Evolutionary conservation across 2,329 filamentous ascomycete species (phyloP), one percentile per base, ranked within the genome.

Genomic region (Teratosphaeria pseudoeucalypti): DNA sequence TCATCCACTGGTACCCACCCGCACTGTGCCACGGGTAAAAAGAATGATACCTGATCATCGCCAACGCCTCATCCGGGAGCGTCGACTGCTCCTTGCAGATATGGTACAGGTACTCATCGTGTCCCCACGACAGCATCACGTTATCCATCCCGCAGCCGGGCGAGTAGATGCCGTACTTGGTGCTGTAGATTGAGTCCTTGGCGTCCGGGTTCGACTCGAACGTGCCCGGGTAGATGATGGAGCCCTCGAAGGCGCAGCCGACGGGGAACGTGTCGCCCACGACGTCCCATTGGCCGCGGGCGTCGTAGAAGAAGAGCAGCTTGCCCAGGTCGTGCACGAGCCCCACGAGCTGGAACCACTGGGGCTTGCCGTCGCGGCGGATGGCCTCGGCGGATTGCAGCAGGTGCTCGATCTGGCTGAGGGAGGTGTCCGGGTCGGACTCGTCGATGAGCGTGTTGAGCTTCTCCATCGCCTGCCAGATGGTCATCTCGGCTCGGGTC

Each of bases 381-480:
- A 95, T 94, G 14, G 90, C 91, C 76, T 96, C 91, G 57, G 91
- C 91, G 19, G 88, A 86, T 74, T 96, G 91, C 16, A 95, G 83
- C 34, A 95, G 81, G 75, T 95, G 91, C 76, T 95, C 88, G 71
- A 95, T 95, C 78, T 95, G 91, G 32, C 85, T 87, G 63, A 96
- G 85, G 55, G 83, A 85, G 54, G 91, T 95, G 77, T 96, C 90
- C 1, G 91, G 91, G 77, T 96, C 91, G 23, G 87, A 91, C 75
- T 95, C 89, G 76, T 96, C 91, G 73, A 95, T 88, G 57, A 95
- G 82, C 0, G 88, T 90, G 81, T 95, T 90, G 70, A 95, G 86
- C 76, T 90, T 92, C 82, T 95, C 89, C 77, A 95, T 94, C 23
- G 91, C 91, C 73, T 95, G 81, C 91, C 90, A 95, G 72, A 95